A percentile compares a stretch with the other conserved stretches of the same genome.
phyloP scores from a whole-genome alignment of 2,329 filamentous ascomycete species.

The Beauveria australis region DNA sequence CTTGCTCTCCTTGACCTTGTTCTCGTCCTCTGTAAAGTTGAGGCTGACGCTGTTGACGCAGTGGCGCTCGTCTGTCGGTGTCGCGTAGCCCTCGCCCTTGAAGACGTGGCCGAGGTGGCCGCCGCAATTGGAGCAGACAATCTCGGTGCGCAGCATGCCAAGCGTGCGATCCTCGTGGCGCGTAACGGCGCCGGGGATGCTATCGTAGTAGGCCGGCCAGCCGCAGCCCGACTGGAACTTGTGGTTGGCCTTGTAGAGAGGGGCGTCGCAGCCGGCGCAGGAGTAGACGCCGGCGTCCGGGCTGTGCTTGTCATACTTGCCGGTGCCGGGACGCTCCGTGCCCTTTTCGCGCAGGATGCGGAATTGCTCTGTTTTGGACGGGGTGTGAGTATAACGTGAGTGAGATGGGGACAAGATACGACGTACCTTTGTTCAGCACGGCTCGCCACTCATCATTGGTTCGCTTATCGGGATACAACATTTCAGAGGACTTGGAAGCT shows the following conservation, averaged over 20 bases:
- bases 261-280: conserved; percentile 78
- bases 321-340: conserved; percentile 73
- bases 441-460: conserved; percentile 81
- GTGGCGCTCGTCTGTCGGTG: conserved; percentile 90
- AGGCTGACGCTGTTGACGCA: conserved; percentile 93
- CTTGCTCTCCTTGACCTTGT: conserved; percentile 34
- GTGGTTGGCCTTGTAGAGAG: conserved; percentile 85
- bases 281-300: conserved; percentile 70
- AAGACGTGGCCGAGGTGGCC: conserved; percentile 93
- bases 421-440: conserved; percentile 55
- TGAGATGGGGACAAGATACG: neutral
- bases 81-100: conserved; percentile 77
- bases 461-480: conserved; percentile 75
- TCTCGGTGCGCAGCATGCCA: conserved; percentile 85
- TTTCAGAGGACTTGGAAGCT: conserved; percentile 45
- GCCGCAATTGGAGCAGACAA: conserved; percentile 89
- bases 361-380: conserved; percentile 70
- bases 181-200: conserved; percentile 80
- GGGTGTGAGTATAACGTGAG: neutral
- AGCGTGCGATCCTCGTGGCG: conserved; percentile 68
- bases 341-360: conserved; percentile 86
- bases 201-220: conserved; percentile 98
- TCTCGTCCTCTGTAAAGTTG: conserved; percentile 66
- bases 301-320: conserved; percentile 82
- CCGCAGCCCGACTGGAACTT: conserved; percentile 97